A percentile compares a stretch with the other conserved stretches of the same genome.
Evolutionary conservation across 116 monocot genomes (phyloP).

Genomic region (Posidonia oceanica): DNA sequence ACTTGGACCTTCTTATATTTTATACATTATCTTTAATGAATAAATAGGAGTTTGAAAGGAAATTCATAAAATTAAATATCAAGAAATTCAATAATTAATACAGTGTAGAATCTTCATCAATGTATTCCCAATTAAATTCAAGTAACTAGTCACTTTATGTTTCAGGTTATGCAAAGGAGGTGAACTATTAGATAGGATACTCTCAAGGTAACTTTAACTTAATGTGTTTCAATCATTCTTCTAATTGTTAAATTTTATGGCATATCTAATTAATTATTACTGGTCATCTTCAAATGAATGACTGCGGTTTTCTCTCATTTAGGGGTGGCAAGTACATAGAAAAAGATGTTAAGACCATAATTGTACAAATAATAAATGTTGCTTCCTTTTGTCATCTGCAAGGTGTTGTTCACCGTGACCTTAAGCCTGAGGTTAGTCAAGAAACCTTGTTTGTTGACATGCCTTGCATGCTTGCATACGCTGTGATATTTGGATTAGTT

Average conservation of each 20-base stretch:
- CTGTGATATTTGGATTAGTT: no score
- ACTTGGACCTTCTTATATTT: no score
- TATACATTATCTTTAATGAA: no score
- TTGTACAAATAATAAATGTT: constrained; percentile 58
- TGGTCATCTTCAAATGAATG: not conserved
- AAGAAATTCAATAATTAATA: no score
- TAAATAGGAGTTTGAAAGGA: no score
- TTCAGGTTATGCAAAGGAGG: constrained; percentile 87
- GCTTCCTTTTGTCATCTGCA: constrained; percentile 69
- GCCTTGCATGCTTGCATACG: no score
- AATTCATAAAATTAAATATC: no score
- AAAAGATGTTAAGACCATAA: constrained; percentile 51
- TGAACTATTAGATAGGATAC: constrained; percentile 71
- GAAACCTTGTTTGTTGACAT: no score
- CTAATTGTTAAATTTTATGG: not conserved
- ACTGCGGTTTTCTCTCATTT: not conserved
- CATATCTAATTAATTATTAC: no score
- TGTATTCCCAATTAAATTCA: no score
- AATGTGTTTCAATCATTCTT: no score
- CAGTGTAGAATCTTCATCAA: no score
- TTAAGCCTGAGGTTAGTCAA: constrained; percentile 62
- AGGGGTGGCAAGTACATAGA: constrained; percentile 76
- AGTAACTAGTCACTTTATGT: not conserved
- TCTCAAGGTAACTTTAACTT: constrained; percentile 42
- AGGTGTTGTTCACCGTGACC: constrained; percentile 73